These are phyloP conservation scores for Abrus pulchellus DNA, from an alignment of 306 rosid genomes.

Conservation along the genomic window DNA sequence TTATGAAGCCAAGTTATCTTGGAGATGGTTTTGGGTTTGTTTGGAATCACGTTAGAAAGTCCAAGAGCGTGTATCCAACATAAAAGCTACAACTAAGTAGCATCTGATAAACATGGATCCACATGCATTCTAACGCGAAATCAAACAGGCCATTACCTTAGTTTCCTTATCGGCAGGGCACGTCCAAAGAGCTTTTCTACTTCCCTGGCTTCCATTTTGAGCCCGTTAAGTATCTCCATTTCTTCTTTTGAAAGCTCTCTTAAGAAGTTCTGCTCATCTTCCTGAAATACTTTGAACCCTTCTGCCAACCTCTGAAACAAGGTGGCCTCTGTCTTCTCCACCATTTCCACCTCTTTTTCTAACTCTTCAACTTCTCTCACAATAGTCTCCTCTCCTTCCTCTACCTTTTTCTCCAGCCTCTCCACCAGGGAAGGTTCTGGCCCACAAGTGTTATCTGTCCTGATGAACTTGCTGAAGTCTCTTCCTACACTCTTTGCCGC, in stretches of 20 bases:
- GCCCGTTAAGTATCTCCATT: slow-evolving; percentile 67
- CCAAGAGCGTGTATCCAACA: too few species aligned
- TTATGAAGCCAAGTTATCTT: slow-evolving; percentile 21
- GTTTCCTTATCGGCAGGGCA: slow-evolving; percentile 79
- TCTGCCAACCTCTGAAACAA: slow-evolving; percentile 74
- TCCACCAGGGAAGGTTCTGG: slow-evolving; percentile 95
- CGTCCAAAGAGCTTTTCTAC: slow-evolving; percentile 80
- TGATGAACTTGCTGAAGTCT: slow-evolving; percentile 76
- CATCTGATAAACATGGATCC: too few species aligned
- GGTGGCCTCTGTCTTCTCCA: slow-evolving; percentile 68
- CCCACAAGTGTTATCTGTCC: slow-evolving; percentile 86
- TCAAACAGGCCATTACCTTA: slow-evolving; percentile 53
- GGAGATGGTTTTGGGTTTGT: not conserved
- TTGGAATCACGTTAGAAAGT: too few species aligned
- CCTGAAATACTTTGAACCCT: slow-evolving; percentile 73
- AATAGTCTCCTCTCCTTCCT: slow-evolving; percentile 82
- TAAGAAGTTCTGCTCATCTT: slow-evolving; percentile 82
- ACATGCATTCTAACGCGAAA: too few species aligned
- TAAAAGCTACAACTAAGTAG: too few species aligned
- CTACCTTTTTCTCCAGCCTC: slow-evolving; percentile 86
- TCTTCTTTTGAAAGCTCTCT: slow-evolving; percentile 76
- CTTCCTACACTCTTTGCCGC: slow-evolving; percentile 85
- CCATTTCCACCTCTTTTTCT: slow-evolving; percentile 80
- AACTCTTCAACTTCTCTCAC: slow-evolving; percentile 80
- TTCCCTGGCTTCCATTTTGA: slow-evolving; percentile 85